phyloP scores from a whole-genome alignment of 2,329 filamentous ascomycete genomes.

The Aureobasidium subglaciale region DNA sequence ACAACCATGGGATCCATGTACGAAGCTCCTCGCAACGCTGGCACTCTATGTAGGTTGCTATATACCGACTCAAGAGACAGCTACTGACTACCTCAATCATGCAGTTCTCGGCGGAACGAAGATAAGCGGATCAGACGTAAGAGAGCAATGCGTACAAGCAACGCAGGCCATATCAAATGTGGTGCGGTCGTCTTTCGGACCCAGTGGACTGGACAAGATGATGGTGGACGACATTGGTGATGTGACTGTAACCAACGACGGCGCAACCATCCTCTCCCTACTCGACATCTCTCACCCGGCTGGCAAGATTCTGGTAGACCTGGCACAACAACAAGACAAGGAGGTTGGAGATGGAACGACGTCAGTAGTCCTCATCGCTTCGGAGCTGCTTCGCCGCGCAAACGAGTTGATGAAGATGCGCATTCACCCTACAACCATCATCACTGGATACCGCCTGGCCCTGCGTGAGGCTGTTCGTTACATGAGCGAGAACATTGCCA shows the following conservation, averaged over 20 bases:
- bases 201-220: slow-evolving; percentile 98
- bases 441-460: slow-evolving; percentile 93
- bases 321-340: slow-evolving; percentile 98
- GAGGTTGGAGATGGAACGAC: slow-evolving; percentile 98
- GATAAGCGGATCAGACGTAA: slow-evolving; percentile 92
- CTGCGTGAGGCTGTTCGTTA: slow-evolving; percentile 96
- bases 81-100: slow-evolving; percentile 10
- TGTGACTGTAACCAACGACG: slow-evolving; percentile 98
- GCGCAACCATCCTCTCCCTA: slow-evolving; percentile 89
- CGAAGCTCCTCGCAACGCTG: slow-evolving; percentile 83
- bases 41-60: slow-evolving; percentile 67
- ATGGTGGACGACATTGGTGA: slow-evolving; percentile 99
- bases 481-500: slow-evolving; percentile 97
- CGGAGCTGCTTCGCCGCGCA: slow-evolving; percentile 83
- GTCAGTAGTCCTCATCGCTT: slow-evolving; percentile 93
- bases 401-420: slow-evolving; percentile 99
- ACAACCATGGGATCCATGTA: too few relatives aligned
- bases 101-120: slow-evolving; percentile 88
- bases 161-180: slow-evolving; percentile 98
- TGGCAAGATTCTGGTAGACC: slow-evolving; percentile 94
- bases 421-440: slow-evolving; percentile 99
- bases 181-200: slow-evolving; percentile 96
- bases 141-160: slow-evolving; percentile 94
- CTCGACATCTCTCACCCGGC: slow-evolving; percentile 97
- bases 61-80: background rate